Percentiles rank a stretch among this genome's conserved stretches.
These are phyloP conservation scores for Penicillium soppii DNA, from an alignment of 495 filamentous ascomycete genomes.

Conservation along the genomic window DNA sequence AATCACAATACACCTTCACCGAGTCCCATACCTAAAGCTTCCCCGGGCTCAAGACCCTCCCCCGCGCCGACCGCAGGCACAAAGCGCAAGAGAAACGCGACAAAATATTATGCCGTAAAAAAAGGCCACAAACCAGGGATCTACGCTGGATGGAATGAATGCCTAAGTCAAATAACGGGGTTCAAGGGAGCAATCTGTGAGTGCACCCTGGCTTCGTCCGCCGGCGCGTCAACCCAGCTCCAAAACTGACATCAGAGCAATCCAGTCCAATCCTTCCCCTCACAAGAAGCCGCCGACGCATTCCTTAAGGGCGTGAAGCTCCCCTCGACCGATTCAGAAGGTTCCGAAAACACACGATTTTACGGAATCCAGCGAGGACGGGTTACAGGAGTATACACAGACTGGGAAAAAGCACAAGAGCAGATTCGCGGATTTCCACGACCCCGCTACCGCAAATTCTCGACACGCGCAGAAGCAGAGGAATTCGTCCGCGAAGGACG, in stretches of 20 bases:
- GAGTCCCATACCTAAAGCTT: constrained; percentile 34
- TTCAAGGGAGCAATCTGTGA: constrained; percentile 80
- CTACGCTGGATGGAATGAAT: constrained; percentile 82
- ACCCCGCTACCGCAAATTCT: constrained; percentile 80
- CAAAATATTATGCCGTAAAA: constrained; percentile 88
- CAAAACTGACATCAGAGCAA: constrained; percentile 9
- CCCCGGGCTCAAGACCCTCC: constrained; percentile 25
- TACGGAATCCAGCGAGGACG: constrained; percentile 85
- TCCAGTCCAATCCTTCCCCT: constrained; percentile 81
- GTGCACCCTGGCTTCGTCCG: constrained; percentile 27
- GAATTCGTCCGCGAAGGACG: constrained; percentile 61
- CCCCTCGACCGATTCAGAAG: constrained; percentile 21
- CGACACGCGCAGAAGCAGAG: constrained; percentile 74
- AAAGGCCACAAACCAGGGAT: constrained; percentile 76
- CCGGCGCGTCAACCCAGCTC: not conserved
- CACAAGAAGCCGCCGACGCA: constrained; percentile 70
- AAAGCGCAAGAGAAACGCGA: constrained; percentile 63
- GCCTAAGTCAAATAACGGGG: constrained; percentile 77
- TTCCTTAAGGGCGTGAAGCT: constrained; percentile 65
- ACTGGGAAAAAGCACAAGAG: constrained; percentile 75
- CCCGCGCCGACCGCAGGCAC: constrained; percentile 47
- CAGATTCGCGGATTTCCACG: constrained; percentile 75
- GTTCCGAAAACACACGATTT: constrained; percentile 47
- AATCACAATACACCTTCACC: constrained; percentile 40
- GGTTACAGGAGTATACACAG: constrained; percentile 83